phyloP scores from a whole-genome alignment of 768 basidiomycete species.

The Phallus indusiatus region DNA sequence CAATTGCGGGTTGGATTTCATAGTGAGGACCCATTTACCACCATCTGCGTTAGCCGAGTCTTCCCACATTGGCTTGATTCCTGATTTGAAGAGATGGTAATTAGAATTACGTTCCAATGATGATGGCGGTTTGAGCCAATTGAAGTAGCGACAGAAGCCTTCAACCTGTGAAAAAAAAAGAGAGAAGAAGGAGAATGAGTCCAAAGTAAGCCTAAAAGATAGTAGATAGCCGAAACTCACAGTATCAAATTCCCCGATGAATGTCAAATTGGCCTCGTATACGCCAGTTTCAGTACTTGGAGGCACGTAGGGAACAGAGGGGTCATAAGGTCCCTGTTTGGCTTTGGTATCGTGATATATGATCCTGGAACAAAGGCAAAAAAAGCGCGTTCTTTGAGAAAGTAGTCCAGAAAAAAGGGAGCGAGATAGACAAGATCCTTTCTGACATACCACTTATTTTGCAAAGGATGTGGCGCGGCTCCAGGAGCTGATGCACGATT shows the following conservation, averaged over 20 bases:
- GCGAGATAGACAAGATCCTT: neutral
- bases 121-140: conserved; percentile 89
- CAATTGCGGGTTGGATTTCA: conserved; percentile 72
- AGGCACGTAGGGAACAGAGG: conserved; percentile 17
- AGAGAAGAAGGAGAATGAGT: neutral
- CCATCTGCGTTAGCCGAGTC: conserved; percentile 86
- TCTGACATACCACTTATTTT: conserved; percentile 63
- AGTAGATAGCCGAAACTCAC: conserved; percentile 22
- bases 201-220: neutral
- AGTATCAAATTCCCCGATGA: conserved; percentile 84
- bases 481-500: conserved; percentile 64
- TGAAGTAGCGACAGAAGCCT: conserved; percentile 84
- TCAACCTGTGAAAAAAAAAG: conserved; percentile 41
- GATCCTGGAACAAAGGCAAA: conserved; percentile 44
- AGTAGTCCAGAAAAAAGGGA: neutral
- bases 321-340: conserved; percentile 41
- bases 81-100: conserved; percentile 91
- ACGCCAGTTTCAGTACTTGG: conserved; percentile 47
- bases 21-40: conserved; percentile 92
- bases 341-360: conserved; percentile 84
- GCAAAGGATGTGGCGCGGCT: conserved; percentile 70
- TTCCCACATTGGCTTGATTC: conserved; percentile 98
- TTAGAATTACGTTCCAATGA: conserved; percentile 84
- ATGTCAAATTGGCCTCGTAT: conserved; percentile 79
- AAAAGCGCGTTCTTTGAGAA: neutral